Evolutionary conservation across 495 filamentous ascomycete species (phyloP), one percentile per base, ranked within the genome.

Genomic region (Aspergillus cristatus): DNA sequence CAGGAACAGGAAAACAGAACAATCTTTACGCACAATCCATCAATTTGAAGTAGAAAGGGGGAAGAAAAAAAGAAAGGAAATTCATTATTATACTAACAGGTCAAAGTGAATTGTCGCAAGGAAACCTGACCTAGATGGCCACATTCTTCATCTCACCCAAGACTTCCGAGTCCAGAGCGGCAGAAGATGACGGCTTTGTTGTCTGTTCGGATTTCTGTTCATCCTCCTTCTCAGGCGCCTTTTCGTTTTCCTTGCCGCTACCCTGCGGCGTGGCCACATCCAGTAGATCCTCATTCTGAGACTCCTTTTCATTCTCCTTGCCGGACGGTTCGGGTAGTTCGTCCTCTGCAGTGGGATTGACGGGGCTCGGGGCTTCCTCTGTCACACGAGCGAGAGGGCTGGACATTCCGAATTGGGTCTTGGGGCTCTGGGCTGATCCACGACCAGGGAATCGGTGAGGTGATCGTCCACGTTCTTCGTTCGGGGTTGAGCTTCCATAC

Each of bases 61-160:
- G 26, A 35, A 41, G 33, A 4, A 28, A 25, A 42, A 35, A 32
- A 24, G 40, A 45, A 38, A 40, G n/a, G 18, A 42, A 44, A 40
- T 26, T 11, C 14, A 40, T 14, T 18, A 32, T 22, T n/a, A 32
- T 34, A 20, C 38, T 31, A 26, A n/a, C 28, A 25, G 18, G 13
- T 36, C 25, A 34, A 36, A 24, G 25, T 17, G n/a, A 11, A 22
- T 32, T 41, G 16, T 30, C 30, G 10, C 40, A 13, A 16, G 15
- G 25, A 30, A 20, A 31, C 34, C 6, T 24, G 35, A 33, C 45
- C 52, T 63, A 75, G 42, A 75, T 74, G 26, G 69, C 66, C 42
- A 75, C 70, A 47, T 67, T 75, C 53, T 75, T 75, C 71, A 75
- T 72, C 37, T 72, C 71, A 36, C 69, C 67, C 12, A 70, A 51